These are phyloP conservation scores for Mycena capillaripes DNA, from an alignment of 768 basidiomycete species.

Conservation along the genomic window DNA sequence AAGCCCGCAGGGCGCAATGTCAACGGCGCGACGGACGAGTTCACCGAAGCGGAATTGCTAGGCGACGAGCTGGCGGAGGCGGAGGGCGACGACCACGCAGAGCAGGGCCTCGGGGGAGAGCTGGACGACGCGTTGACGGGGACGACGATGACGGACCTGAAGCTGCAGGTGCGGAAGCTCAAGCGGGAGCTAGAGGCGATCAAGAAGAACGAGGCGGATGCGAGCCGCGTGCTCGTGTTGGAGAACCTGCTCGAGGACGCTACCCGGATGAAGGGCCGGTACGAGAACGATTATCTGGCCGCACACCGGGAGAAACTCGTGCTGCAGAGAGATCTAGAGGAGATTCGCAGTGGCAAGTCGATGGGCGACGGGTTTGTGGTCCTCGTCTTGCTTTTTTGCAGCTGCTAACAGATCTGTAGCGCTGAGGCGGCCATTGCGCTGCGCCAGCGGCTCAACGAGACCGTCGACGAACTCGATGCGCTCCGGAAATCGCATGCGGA, in stretches of 20 bases:
- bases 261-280: conserved; percentile 89
- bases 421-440: conserved; percentile 91
- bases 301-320: conserved; percentile 88
- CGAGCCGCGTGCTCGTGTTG: conserved; percentile 84
- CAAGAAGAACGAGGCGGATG: conserved; percentile 81
- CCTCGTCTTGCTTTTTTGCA: conserved; percentile 16
- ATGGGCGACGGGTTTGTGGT: conserved; percentile 81
- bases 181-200: conserved; percentile 85
- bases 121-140: conserved; percentile 89
- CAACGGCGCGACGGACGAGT: conserved; percentile 42
- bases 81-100: conserved; percentile 56
- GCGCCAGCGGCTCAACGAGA: conserved; percentile 89
- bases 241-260: conserved; percentile 95
- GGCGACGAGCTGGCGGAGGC: conserved; percentile 45
- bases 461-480: conserved; percentile 83
- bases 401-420: conserved; percentile 53
- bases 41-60: conserved; percentile 62
- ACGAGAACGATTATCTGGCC: conserved; percentile 89
- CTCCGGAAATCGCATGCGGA: conserved; percentile 78
- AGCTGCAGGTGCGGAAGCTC: conserved; percentile 86
- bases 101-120: conserved; percentile 83
- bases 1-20: conserved; percentile 41
- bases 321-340: conserved; percentile 86
- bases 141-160: conserved; percentile 92
- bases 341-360: conserved; percentile 89